Evolutionary conservation across 2,329 filamentous ascomycete species (phyloP).

Genomic region (Emmonsiellopsis sp.): DNA sequence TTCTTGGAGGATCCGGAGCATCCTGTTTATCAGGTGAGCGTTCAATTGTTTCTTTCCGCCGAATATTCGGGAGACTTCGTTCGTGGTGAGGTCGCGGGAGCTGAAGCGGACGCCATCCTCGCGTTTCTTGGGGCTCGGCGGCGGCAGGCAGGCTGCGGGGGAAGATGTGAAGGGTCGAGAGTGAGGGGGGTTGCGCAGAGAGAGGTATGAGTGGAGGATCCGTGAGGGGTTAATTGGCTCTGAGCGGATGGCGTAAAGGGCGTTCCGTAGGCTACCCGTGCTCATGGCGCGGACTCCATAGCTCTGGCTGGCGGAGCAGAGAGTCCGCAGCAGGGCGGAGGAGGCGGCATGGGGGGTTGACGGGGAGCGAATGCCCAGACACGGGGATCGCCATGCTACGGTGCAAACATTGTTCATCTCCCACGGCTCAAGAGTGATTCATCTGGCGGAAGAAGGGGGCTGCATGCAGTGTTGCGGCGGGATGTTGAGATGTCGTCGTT

Average conservation of each 20-base stretch:
- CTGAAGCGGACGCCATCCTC: constrained; percentile 23
- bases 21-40: constrained; percentile 26
- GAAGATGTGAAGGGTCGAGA: neutral
- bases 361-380: constrained; percentile 24
- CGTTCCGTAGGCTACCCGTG: neutral
- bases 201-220: neutral
- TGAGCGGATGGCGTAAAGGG: neutral
- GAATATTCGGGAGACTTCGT: constrained; percentile 22
- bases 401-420: constrained; percentile 35
- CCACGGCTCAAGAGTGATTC: neutral
- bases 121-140: constrained; percentile 6
- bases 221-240: neutral
- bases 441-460: neutral
- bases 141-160: neutral
- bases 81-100: constrained; percentile 21
- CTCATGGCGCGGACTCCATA: neutral
- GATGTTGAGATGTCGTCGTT: neutral
- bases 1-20: constrained; percentile 33
- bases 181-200: neutral
- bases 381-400: constrained; percentile 33
- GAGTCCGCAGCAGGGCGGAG: neutral
- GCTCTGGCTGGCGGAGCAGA: constrained; percentile 4
- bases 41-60: constrained; percentile 22
- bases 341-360: constrained; percentile 10
- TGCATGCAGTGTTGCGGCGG: neutral